Evolutionary conservation across 2,329 filamentous ascomycete genomes (phyloP).

Genomic region (Colletotrichum sp.): DNA sequence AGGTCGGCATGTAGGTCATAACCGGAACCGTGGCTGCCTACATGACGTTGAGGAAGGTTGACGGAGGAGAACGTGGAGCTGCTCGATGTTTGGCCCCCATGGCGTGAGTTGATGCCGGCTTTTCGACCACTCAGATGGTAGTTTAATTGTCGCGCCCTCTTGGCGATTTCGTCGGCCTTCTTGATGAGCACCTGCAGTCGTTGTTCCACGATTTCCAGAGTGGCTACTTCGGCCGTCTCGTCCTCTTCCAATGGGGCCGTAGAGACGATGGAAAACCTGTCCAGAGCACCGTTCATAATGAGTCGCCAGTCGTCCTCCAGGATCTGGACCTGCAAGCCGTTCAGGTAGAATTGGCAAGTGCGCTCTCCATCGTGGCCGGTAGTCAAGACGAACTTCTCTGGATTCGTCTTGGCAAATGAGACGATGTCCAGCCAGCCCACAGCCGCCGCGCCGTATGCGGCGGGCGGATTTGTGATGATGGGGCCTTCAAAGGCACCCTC

Average conservation of each 20-base stretch:
- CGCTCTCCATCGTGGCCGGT: constrained; percentile 71
- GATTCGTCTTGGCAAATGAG: constrained; percentile 81
- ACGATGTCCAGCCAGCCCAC: constrained; percentile 88
- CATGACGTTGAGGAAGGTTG: constrained; percentile 30
- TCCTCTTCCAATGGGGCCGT: constrained; percentile 84
- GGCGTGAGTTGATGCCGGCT: constrained; percentile 71
- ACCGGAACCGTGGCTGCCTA: constrained; percentile 30
- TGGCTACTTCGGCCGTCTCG: constrained; percentile 83
- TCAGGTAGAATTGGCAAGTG: constrained; percentile 82
- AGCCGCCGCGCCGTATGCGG: constrained; percentile 56
- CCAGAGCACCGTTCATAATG: constrained; percentile 81
- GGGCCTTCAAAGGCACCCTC: constrained; percentile 85
- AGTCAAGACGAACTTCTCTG: constrained; percentile 76
- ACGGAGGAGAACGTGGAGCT: constrained; percentile 40
- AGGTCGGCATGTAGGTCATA: constrained; percentile 61
- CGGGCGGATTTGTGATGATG: constrained; percentile 59
- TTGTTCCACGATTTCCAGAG: constrained; percentile 82
- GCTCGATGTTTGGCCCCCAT: constrained; percentile 46
- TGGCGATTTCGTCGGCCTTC: constrained; percentile 75
- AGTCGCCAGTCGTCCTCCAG: constrained; percentile 86
- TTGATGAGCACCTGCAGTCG: constrained; percentile 79
- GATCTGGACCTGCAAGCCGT: constrained; percentile 83
- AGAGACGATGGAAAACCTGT: constrained; percentile 74
- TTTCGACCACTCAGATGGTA: constrained; percentile 79
- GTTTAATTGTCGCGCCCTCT: constrained; percentile 74